Percentiles rank a stretch among this genome's conserved stretches.
These are phyloP conservation scores for Nidularia sp. DNA, from an alignment of 768 basidiomycete genomes.

Conservation along the genomic window DNA sequence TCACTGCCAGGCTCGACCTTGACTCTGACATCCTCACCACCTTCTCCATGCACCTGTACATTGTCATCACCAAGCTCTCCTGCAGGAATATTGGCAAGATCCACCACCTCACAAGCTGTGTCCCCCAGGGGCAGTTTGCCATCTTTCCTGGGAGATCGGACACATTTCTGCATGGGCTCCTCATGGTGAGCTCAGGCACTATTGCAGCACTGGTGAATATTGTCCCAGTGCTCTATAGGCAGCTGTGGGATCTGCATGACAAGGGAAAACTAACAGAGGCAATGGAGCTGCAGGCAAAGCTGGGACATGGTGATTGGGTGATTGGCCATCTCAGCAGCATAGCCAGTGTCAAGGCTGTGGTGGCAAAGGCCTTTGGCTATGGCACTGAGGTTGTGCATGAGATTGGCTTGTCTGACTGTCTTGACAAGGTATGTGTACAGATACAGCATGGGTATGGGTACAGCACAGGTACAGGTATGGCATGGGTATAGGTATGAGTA, in stretches of 20 bases:
- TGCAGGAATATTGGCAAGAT: slow-evolving; percentile 85
- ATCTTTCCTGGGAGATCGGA: slow-evolving; percentile 78
- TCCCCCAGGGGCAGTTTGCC: slow-evolving; percentile 50
- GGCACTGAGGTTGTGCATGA: slow-evolving; percentile 44
- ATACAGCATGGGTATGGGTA: no score
- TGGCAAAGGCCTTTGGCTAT: slow-evolving; percentile 63
- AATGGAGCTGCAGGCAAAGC: slow-evolving; percentile 52
- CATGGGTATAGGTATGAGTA: no score
- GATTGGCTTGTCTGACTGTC: slow-evolving; percentile 51
- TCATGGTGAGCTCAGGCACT: slow-evolving; percentile 58
- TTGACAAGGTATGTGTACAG: slow-evolving; percentile 28
- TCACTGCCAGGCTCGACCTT: slow-evolving; percentile 79
- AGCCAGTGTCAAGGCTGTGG: slow-evolving; percentile 60
- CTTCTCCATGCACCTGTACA: slow-evolving; percentile 76
- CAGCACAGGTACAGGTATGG: no score
- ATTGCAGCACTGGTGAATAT: slow-evolving; percentile 66
- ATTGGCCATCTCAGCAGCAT: slow-evolving; percentile 61
- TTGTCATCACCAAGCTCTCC: slow-evolving; percentile 82
- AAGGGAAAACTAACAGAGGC: slow-evolving; percentile 57
- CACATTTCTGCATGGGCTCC: slow-evolving; percentile 57
- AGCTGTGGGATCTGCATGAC: slow-evolving; percentile 43
- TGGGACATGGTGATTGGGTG: slow-evolving; percentile 69
- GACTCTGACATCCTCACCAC: slow-evolving; percentile 72
- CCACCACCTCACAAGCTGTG: slow-evolving; percentile 63
- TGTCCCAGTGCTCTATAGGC: slow-evolving; percentile 52